Evolutionary conservation across 208 protist species (phyloP), one percentile per base, ranked within the genome.

Genomic region (Porcisia hertigi): DNA sequence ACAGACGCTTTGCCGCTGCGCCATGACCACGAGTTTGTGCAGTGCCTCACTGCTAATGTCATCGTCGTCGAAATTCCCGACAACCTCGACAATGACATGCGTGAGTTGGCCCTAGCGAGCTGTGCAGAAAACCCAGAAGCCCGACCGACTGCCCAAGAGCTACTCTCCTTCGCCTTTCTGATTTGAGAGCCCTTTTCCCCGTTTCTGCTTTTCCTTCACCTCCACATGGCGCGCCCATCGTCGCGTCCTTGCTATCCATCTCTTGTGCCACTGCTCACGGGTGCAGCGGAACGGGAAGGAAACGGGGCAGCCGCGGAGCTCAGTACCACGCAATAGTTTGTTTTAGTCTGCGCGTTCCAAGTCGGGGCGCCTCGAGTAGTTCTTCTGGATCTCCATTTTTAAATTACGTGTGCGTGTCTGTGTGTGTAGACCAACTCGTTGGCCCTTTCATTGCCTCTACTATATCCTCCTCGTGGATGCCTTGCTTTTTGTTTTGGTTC

Each of bases 11-110:
- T 94, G 36, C 77, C 77, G 30, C 69, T 82, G 39, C 79, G 87
- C 4, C 73, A 88, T 54, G 71, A 83, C 62, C 84, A 86, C 43
- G 88, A 92, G 54, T 90, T 92, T 72, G 86, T 92, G 77, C 88
- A 90, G 75, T 87, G 77, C 67, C 81, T 92, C 57, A 81, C 80
- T 47, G 79, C 80, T 57, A 84, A 84, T 18, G 73, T 82, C 64
- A 75, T 92, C 55, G 88, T 86, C 8, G 81, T 86, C 0, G 85
- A 90, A 59, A 88, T 94, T 41, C 90, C 87, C 8, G 89, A 88
- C 16, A 71, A 73, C 58, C 77, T 95, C 11, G 81, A 86, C 70
- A 79, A 79, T 60, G 88, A 93, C 67, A 82, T 84, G 52, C 80
- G 82, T 5, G 70, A 83, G 62, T 80, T 95, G 45, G 86, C 89